Base-by-base conservation (phyloP, 495 filamentous ascomycete species). In the Neurospora sp. region DNA sequence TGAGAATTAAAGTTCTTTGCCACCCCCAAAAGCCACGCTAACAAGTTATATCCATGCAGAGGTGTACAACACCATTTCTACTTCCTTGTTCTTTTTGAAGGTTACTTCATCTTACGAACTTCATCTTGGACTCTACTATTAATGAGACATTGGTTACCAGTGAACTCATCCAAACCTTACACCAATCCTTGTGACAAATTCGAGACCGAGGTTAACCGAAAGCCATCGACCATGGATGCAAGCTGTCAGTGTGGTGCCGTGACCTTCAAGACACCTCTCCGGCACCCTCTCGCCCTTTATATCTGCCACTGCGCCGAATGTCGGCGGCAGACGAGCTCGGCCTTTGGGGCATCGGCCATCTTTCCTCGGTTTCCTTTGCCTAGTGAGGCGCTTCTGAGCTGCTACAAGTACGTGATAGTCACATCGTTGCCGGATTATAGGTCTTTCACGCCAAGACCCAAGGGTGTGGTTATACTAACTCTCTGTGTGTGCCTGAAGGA, bases 291-390 rank as follows among this genome's bases (percentile, higher is more conserved):
- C 35, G 85, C 84, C 1, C 77, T 91, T 18, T 91, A 90, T 76
- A 88, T 91, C 77, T 92, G 90, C 81, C 90, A 92, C 81, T 92
- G 90, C 79, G 79, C 83, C 44, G 86, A 90, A 74, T 92, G 90
- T 79, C 88, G 87, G 39, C 85, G 87, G 71, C 90, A 92, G 81
- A 87, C 89, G 68, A 85, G 87, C 70, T 89, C 88, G 18, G 89
- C 90, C n/a, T 91, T 90, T 76, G 90, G 90, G 37, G 86, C 88
- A 69, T 88, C 87, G 37, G 90, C 90, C 71, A 89, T 90, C 75
- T 92, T 92, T 77, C 90, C 89, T 8, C 78, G 80, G 16, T 91
- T 91, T 69, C 75, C 82, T 22, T 79, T 91, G 46, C 87, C 87
- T 2, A 72, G 73, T 7, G 75, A 75, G 16, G 82, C 84, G 22